phyloP scores from a whole-genome alignment of 2,329 filamentous ascomycete species.

The Claviceps pusilla region DNA sequence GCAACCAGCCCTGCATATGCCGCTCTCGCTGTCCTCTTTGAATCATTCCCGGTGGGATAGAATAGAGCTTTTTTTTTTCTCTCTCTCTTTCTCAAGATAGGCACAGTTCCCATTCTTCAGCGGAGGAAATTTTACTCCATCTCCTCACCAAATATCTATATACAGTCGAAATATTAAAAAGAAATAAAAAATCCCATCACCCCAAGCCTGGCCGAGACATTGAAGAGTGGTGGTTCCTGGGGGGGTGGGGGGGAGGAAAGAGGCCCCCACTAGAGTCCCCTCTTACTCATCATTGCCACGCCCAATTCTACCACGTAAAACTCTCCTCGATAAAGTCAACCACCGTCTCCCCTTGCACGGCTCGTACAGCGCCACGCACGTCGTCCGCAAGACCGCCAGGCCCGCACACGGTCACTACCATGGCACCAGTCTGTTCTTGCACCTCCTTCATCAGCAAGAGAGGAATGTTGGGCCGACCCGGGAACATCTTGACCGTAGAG shows the following conservation, averaged over 20 bases:
- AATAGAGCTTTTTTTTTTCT: neutral
- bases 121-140: neutral
- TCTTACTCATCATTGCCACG: neutral
- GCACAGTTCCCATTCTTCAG: neutral
- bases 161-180: neutral
- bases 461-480: slow-evolving; percentile 71
- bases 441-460: slow-evolving; percentile 72
- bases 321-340: slow-evolving; percentile 67
- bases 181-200: neutral
- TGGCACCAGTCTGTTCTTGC: slow-evolving; percentile 67
- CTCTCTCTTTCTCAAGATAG: too few species aligned
- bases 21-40: neutral
- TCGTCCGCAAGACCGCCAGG: slow-evolving; percentile 63
- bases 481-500: slow-evolving; percentile 77
- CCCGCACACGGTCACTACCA: slow-evolving; percentile 72
- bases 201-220: neutral
- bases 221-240: too few species aligned
- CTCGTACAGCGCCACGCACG: slow-evolving; percentile 52
- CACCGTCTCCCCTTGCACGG: slow-evolving; percentile 45
- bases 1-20: neutral
- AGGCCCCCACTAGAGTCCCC: neutral
- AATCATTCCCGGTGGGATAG: neutral
- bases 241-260: neutral
- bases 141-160: neutral
- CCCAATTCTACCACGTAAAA: slow-evolving; percentile 45